Evolutionary conservation across 1,284 basidiomycete genomes (phyloP).

Genomic region (Cryptococcus hybrid): DNA sequence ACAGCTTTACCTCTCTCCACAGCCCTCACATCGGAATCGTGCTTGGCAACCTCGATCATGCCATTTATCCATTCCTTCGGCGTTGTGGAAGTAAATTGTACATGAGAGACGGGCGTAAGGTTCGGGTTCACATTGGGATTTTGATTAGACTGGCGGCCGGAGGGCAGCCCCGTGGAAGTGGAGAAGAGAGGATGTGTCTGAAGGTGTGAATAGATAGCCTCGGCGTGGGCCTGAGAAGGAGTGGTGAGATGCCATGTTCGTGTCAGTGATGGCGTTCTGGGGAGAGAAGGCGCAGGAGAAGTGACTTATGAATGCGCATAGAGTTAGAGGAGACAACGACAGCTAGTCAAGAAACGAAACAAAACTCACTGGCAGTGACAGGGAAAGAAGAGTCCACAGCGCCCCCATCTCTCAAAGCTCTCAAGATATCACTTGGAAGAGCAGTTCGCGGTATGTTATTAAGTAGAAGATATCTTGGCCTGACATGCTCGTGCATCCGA

Average conservation of each 20-base stretch:
- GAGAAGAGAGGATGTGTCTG: constrained; percentile 9
- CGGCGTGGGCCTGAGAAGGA: constrained; percentile 2
- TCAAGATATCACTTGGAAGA: constrained; percentile 20
- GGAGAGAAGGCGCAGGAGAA: constrained; percentile 18
- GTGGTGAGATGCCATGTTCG: constrained; percentile 22
- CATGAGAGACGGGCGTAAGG: neutral
- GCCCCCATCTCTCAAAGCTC: constrained; percentile 19
- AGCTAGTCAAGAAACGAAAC: neutral
- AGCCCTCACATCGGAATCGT: neutral
- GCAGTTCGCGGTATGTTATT: constrained; percentile 21
- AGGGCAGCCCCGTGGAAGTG: neutral
- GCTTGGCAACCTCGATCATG: constrained; percentile 1
- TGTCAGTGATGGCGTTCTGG: constrained; percentile 13
- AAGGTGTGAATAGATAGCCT: constrained; percentile 10
- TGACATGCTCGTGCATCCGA: neutral
- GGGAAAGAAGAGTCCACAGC: constrained; percentile 23
- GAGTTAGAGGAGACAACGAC: neutral
- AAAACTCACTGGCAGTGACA: constrained; percentile 21
- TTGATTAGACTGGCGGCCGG: neutral
- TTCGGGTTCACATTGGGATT: neutral
- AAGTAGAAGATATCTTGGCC: constrained; percentile 12
- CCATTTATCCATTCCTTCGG: neutral
- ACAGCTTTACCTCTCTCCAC: neutral
- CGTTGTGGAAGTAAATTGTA: constrained; percentile 1
- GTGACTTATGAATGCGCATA: constrained; percentile 16